Evolutionary conservation across 129 eudicot species (phyloP), one percentile per base, ranked within the genome.

Genomic region (Pittosporum tobira): DNA sequence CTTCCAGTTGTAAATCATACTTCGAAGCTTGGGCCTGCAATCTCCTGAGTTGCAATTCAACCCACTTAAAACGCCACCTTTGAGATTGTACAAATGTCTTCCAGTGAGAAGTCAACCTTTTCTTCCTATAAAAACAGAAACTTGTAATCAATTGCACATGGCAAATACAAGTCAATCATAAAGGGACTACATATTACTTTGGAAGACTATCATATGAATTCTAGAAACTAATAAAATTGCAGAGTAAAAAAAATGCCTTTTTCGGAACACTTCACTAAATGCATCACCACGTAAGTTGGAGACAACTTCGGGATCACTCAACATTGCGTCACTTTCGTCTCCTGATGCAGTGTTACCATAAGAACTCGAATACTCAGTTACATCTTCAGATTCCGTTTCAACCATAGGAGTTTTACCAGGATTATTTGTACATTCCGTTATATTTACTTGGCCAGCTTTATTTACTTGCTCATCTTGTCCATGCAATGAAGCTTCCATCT

Each of bases 51-150:
- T 82, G 93, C 75, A 89, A 57, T 78, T 89, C 97, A 28, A 64
- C 80, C 95, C 93, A 85, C 78, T 80, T 89, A 71, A 84, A 80
- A 7, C 93, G 91, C 97, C 88, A 85, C 97, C 75, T 77, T 21
- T 80, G 69, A 13, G 97, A 84, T 54, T 75, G 86, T 43, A 82
- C 73, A 68, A 67, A 85, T 64, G 75, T 66, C 66, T 75, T 77
- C 97, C 97, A 89, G 45, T 85, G 93, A 71, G 81, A n/a, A 42
- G 94, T 82, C 73, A 82, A 64, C 65, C 74, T 85, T 68, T 82
- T 89, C 80, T 77, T 84, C 81, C 97, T 89, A 62, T 36, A 68
- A 62, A 19, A 66, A 5, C 50, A 64, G n/a, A 23, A 68, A 48
- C 57, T 48, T 61, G 21, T 22, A 68, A 66, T 56, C 43, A 62